Evolutionary conservation across 2,329 filamentous ascomycete species (phyloP), one percentile per base, ranked within the genome.

Genomic region (Fusarium setosum): DNA sequence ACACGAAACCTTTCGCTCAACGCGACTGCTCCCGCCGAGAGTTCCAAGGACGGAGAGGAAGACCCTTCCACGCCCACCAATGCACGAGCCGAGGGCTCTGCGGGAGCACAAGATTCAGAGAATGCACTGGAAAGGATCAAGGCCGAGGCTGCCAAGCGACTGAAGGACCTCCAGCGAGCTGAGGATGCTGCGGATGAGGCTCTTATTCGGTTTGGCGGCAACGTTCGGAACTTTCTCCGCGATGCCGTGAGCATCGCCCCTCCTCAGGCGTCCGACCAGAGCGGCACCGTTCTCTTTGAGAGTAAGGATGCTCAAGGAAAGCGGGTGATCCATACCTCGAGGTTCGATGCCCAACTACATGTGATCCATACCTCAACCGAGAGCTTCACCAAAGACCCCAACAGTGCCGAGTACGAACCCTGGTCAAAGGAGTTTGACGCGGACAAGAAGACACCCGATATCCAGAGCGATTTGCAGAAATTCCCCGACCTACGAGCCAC

Each of bases 141-240:
- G 57, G 80, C 83, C 18, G 92, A 96, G 79, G 94, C 94, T 5
- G 84, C 92, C 23, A 94, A 93, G 79, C 88, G 93, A 45, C 82
- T 98, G 59, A 96, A 93, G 74, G 93, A 97, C 60, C 90, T 98
- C 18, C 92, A 97, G 74, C 88, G 89, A 70, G 96, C 95, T 12
- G 96, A 99, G 79, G 95, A 98, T 74, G 95, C 95, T 5, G 96
- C 96, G 8, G 96, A 99, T 76, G 96, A 98, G 77, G 96, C 96
- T 1, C 87, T 99, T 10, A 82, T 98, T 69, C 92, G 93, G 68
- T 97, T 98, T 73, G 96, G 96, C 20, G 89, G 89, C 59, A 97
- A 96, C 72, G 89, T 99, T 47, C 87, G 93, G 34, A 92, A 95
- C 78, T 98, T 97, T 80, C 83, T 99, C 63, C 88, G 90, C 51